Conservation (phyloP, 257 asterid species). For the Primulina eburnea region DNA sequence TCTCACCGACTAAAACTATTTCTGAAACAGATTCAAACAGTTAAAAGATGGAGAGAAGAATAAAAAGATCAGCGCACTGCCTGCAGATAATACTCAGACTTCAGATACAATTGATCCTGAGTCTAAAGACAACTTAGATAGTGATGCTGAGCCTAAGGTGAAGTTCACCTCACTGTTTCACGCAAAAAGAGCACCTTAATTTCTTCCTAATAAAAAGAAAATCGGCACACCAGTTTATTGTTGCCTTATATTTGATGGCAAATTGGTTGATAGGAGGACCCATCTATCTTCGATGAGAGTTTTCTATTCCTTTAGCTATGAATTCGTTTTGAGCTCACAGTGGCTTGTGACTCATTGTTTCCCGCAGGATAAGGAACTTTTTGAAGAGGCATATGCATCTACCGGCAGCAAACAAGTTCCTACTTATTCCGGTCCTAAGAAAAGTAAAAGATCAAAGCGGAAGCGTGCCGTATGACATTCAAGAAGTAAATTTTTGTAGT, state of each 20-base stretch:
- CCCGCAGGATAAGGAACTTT: constrained; percentile 57
- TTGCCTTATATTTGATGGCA: not conserved
- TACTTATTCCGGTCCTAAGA: constrained; percentile 56
- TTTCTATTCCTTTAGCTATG: not conserved
- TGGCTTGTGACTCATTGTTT: constrained; percentile 21
- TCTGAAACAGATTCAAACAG: constrained; percentile 66
- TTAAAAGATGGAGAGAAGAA: constrained; percentile 74
- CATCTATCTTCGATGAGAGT: constrained; percentile 3
- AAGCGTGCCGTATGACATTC: constrained; percentile 76
- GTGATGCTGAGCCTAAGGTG: constrained; percentile 64
- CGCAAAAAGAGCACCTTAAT: constrained; percentile 14
- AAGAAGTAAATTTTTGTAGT: constrained; percentile 40
- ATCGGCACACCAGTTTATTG: not conserved
- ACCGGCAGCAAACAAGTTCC: constrained; percentile 58
- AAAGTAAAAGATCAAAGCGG: constrained; percentile 81
- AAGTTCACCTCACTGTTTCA: constrained; percentile 21
- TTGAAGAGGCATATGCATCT: constrained; percentile 74
- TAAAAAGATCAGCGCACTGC: constrained; percentile 51
- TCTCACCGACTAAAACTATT: constrained; percentile 27
- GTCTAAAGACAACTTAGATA: constrained; percentile 49
- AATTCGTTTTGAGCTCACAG: constrained; percentile 13
- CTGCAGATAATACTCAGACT: constrained; percentile 45
- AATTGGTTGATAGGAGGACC: not conserved
- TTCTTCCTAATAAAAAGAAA: not conserved
- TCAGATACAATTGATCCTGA: constrained; percentile 53